Evolutionary conservation across 2,329 filamentous ascomycete genomes (phyloP).

Genomic region (Lachnellula cervina): DNA sequence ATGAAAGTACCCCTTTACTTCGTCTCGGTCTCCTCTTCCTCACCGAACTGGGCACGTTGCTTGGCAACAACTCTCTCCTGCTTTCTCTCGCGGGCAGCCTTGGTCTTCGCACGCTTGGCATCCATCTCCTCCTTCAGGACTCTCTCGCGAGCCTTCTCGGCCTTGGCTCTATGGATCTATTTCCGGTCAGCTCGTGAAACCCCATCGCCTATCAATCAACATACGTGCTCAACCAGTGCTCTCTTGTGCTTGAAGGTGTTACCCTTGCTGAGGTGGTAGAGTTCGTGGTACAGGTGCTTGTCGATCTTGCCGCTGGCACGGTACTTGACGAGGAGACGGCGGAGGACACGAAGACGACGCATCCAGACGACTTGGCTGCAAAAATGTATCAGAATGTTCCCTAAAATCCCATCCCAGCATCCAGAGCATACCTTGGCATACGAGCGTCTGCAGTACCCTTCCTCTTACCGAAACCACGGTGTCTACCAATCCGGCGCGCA

Average conservation of each 20-base stretch:
- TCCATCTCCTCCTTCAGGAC: conserved; percentile 99
- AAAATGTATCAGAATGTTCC: conserved; percentile 26
- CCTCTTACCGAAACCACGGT: conserved; percentile 99
- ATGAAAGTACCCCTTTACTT: conserved; percentile 31
- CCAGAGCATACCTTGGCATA: conserved; percentile 81
- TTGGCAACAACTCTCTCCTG: conserved; percentile 86
- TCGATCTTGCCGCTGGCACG: conserved; percentile 99
- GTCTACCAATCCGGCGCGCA: conserved; percentile 89
- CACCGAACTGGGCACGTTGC: conserved; percentile 78
- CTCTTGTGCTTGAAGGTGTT: conserved; percentile 99
- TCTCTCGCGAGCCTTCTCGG: conserved; percentile 96
- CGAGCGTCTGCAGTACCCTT: conserved; percentile 99
- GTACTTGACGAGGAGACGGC: conserved; percentile 99
- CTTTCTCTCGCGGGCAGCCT: conserved; percentile 99
- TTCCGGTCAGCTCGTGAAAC: conserved; percentile 13
- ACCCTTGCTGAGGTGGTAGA: conserved; percentile 99
- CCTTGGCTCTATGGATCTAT: conserved; percentile 99
- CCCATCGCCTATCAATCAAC: conserved; percentile 41
- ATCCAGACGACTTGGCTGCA: conserved; percentile 96
- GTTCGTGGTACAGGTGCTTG: conserved; percentile 99
- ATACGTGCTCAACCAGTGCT: conserved; percentile 98
- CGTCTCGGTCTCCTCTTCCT: conserved; percentile 47
- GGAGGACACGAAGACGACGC: conserved; percentile 98
- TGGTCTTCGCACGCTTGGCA: conserved; percentile 99
- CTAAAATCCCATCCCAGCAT: conserved; percentile 24